Evolutionary conservation across 108 stramenopile genomes (phyloP).

Genomic region (Conticribra weissflogii): DNA sequence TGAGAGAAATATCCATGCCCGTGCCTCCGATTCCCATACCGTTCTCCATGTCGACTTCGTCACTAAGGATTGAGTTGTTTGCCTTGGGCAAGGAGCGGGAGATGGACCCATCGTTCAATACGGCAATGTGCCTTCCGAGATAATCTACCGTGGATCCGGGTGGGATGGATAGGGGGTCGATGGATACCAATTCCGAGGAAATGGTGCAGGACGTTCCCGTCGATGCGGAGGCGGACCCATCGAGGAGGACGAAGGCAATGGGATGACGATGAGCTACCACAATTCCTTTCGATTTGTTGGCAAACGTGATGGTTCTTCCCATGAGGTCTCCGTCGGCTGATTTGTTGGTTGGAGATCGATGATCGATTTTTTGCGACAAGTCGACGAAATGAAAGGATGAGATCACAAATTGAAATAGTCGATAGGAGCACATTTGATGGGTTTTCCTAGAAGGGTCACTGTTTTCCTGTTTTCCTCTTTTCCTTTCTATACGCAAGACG

Average conservation of each 20-base stretch:
- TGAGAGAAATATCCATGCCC: constrained; percentile 1
- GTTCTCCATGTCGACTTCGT: too few species aligned
- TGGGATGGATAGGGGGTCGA: constrained; percentile 43
- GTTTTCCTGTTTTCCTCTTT: too few species aligned
- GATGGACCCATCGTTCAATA: constrained; percentile 26
- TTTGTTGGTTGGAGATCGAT: not conserved
- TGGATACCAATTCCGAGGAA: constrained; percentile 25
- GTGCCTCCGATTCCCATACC: too few species aligned
- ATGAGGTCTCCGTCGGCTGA: constrained; percentile 69
- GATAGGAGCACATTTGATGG: too few species aligned
- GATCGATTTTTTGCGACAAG: not conserved
- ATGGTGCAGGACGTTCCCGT: constrained; percentile 34
- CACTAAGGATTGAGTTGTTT: too few species aligned
- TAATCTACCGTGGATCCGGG: constrained; percentile 58
- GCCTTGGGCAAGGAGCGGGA: constrained; percentile 11
- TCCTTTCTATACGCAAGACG: too few species aligned
- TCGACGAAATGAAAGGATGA: not conserved
- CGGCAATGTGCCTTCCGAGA: constrained; percentile 36
- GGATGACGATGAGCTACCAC: constrained; percentile 84
- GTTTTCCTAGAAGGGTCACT: too few species aligned
- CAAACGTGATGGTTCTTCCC: constrained; percentile 63
- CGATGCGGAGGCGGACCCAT: constrained; percentile 20
- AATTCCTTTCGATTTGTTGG: constrained; percentile 53
- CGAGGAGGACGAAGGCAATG: constrained; percentile 72
- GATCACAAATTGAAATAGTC: not conserved